Evolutionary conservation across 805 yeast genomes (phyloP).

Genomic region (Metschnikowia baotianmanensis): DNA sequence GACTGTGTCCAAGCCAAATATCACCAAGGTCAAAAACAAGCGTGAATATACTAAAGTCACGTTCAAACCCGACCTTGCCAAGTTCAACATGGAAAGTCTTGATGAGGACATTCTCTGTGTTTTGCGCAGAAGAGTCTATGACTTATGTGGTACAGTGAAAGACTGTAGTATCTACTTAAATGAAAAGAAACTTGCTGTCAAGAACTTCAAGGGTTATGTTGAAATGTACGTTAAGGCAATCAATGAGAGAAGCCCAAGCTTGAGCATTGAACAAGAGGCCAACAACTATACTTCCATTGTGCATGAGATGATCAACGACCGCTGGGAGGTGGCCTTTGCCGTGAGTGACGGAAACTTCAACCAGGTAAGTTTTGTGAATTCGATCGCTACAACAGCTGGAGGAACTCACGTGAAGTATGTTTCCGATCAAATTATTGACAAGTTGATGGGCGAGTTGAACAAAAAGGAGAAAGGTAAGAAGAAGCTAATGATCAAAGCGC

Average conservation of each 20-base stretch:
- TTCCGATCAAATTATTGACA: slow-evolving; percentile 78
- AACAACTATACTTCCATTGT: slow-evolving; percentile 51
- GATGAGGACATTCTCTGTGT: slow-evolving; percentile 85
- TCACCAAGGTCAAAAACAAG: slow-evolving; percentile 54
- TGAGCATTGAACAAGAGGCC: slow-evolving; percentile 27
- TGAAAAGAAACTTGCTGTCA: slow-evolving; percentile 65
- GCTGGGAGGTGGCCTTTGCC: slow-evolving; percentile 97
- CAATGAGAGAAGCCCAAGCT: slow-evolving; percentile 45
- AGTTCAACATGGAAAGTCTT: slow-evolving; percentile 80
- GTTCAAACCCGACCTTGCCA: slow-evolving; percentile 80
- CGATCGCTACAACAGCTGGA: slow-evolving; percentile 95
- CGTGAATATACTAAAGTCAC: slow-evolving; percentile 83
- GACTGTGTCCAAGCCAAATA: slow-evolving; percentile 69
- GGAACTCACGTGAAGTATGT: slow-evolving; percentile 92
- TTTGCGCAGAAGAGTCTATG: slow-evolving; percentile 89
- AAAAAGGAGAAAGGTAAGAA: slow-evolving; percentile 65
- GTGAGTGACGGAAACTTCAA: slow-evolving; percentile 86
- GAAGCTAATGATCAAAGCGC: slow-evolving; percentile 73
- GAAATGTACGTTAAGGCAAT: slow-evolving; percentile 85
- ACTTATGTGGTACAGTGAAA: slow-evolving; percentile 88
- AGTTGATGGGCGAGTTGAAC: slow-evolving; percentile 62
- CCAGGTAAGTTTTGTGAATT: slow-evolving; percentile 95
- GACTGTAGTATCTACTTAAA: slow-evolving; percentile 78
- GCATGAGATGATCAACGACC: slow-evolving; percentile 74
- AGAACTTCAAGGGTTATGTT: slow-evolving; percentile 80